Evolutionary conservation across 371 early-diverging fungal species (phyloP), one percentile per base, ranked within the genome.

Genomic region (Globomyces sp.): DNA sequence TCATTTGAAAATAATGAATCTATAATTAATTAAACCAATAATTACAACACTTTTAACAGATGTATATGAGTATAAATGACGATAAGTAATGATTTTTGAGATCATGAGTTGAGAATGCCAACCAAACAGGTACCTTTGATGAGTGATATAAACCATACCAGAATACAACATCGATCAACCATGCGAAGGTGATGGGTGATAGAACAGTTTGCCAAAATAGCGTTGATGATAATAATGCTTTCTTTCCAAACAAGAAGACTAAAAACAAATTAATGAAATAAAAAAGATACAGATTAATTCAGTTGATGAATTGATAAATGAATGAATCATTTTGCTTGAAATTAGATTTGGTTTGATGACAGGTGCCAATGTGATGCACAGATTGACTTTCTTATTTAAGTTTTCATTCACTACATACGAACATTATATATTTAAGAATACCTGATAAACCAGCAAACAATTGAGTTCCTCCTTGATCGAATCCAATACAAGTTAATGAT

Each of bases 391-490:
- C 51, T 83, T 76, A 77, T 94, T 93, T 51, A 98, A 77, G n/a
- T 76, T 67, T 2, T 85, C 84, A 71, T 87, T 89, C 63, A 92
- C 79, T 24, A 24, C 24, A 24, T 24, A 24, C 24, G 24, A 24
- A 0, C 24, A 24, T 24, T 24, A 24, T 24, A 24, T 24, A 24
- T 24, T 24, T 24, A 24, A 24, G 24, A 0, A 24, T 24, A 24
- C 24, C 24, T 24, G 94, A 90, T 34, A 98, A 82, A 1, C 93
- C 87, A 24, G 95, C 90, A 74, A 96, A 94, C n/a, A 89, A 90
- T 68, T 91, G 91, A 2, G 94, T 90, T 1, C 94, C 92, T 59
- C 97, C 96, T 77, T 98, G 98, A 34, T 95, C 94, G 71, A 96
- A 96, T 3, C 98, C 98, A 71, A 98, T 89, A 71, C 95, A 98